Conservation (phyloP, 2,329 filamentous ascomycete species). For the Cadophora sp. region DNA sequence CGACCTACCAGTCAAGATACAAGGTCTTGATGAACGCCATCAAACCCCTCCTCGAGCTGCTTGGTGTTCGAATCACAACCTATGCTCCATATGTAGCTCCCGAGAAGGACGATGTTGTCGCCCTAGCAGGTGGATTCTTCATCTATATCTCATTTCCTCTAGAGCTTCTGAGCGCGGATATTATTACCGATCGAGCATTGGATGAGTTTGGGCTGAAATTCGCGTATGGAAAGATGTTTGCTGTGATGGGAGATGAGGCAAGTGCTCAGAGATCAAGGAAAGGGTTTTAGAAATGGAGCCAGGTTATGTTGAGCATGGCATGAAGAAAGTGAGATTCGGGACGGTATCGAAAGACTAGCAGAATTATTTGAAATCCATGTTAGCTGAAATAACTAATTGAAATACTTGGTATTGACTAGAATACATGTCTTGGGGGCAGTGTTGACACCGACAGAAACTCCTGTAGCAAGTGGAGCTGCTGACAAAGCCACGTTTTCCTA, state of each 20-base stretch:
- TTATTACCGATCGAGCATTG: constrained; percentile 46
- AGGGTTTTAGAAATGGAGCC: constrained; percentile 55
- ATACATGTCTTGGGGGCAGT: not conserved
- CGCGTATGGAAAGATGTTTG: constrained; percentile 58
- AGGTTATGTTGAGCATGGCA: constrained; percentile 66
- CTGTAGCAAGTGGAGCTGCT: constrained; percentile 2
- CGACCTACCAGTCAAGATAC: constrained; percentile 55
- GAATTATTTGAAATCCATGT: not conserved
- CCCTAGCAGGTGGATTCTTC: constrained; percentile 66
- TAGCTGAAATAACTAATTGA: not conserved
- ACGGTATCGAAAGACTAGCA: constrained; percentile 60
- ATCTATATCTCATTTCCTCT: constrained; percentile 65
- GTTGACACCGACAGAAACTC: not conserved
- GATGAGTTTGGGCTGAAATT: constrained; percentile 57
- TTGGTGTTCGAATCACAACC: constrained; percentile 35
- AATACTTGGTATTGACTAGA: not conserved
- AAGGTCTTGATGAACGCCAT: constrained; percentile 36
- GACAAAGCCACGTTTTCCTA: constrained; percentile 7
- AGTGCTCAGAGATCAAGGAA: constrained; percentile 42
- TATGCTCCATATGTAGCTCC: constrained; percentile 13
- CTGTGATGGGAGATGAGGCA: constrained; percentile 47
- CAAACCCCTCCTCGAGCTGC: constrained; percentile 33
- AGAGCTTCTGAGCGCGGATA: constrained; percentile 39
- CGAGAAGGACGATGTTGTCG: constrained; percentile 15
- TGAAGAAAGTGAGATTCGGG: constrained; percentile 57